These are phyloP conservation scores for Phytophthora pisi DNA, from an alignment of 352 stramenopile genomes.

Conservation along the genomic window DNA sequence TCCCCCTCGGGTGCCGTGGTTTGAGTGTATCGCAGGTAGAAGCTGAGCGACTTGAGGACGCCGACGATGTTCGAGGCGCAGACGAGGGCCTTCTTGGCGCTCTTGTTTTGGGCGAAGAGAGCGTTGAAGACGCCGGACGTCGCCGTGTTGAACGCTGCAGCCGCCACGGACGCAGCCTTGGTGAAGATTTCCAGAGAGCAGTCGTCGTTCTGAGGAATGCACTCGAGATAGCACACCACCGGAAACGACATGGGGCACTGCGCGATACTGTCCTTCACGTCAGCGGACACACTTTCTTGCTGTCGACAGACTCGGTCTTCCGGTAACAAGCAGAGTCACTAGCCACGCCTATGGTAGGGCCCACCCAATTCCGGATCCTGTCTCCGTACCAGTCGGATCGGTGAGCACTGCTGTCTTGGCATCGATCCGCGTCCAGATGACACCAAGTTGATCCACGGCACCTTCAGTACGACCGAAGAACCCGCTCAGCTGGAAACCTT, in stretches of 20 bases:
- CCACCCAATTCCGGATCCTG: conserved; percentile 23
- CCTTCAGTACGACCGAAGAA: conserved; percentile 9
- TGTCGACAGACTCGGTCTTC: conserved; percentile 15
- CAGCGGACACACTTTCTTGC: conserved; percentile 6
- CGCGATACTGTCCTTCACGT: conserved; percentile 9
- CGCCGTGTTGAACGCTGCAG: conserved; percentile 31
- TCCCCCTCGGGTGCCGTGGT: conserved; percentile 7
- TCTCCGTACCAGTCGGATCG: conserved; percentile 15
- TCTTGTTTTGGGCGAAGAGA: conserved; percentile 20
- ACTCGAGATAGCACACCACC: conserved; percentile 53
- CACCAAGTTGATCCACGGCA: conserved; percentile 8
- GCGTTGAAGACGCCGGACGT: conserved; percentile 36
- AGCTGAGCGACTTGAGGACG: conserved; percentile 16
- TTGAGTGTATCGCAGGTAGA: conserved; percentile 13
- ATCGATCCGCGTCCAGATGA: conserved; percentile 10
- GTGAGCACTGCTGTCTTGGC: conserved; percentile 6
- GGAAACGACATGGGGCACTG: conserved; percentile 53
- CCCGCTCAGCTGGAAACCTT: conserved; percentile 12
- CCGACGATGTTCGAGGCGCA: conserved; percentile 19
- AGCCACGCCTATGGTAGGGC: conserved; percentile 13
- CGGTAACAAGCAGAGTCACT: conserved; percentile 23
- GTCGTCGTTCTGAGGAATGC: conserved; percentile 52
- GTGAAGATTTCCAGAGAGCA: conserved; percentile 41
- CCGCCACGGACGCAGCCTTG: conserved; percentile 34
- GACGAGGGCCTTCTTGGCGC: conserved; percentile 8